phyloP scores from a whole-genome alignment of 192 early-diverging fungal genomes.

The Podila verticillata region DNA sequence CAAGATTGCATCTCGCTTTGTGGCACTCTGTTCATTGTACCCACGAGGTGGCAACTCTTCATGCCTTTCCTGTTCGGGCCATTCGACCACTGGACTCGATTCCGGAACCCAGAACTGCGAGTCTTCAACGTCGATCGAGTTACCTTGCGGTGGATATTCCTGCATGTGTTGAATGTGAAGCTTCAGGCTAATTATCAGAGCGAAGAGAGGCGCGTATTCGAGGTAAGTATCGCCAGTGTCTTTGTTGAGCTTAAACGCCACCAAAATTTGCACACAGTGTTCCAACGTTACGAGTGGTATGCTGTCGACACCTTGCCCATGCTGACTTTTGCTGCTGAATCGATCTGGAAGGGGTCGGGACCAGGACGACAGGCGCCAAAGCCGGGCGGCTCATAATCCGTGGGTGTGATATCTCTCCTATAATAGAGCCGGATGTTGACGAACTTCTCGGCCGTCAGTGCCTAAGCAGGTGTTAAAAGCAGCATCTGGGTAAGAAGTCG shows the following conservation, averaged over 20 bases:
- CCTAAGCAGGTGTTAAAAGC: neutral
- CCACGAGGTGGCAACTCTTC: too few relatives aligned
- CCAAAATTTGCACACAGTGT: neutral
- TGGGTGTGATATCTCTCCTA: conserved; percentile 63
- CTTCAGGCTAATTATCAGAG: too few relatives aligned
- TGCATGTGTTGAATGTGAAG: too few relatives aligned
- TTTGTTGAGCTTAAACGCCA: too few relatives aligned
- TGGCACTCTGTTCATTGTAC: too few relatives aligned
- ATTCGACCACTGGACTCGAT: conserved; percentile 21
- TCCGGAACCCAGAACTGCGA: conserved; percentile 8
- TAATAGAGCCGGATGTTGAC: conserved; percentile 60
- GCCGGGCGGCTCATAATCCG: conserved; percentile 63
- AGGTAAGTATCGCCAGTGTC: too few relatives aligned
- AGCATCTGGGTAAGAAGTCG: too few relatives aligned
- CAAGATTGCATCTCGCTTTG: too few relatives aligned
- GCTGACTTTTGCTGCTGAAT: conserved; percentile 34
- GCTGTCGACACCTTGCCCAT: conserved; percentile 58
- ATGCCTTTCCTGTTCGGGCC: neutral
- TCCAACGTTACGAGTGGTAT: conserved; percentile 36
- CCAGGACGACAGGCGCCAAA: conserved; percentile 47
- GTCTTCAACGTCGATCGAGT: neutral
- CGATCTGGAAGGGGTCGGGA: conserved; percentile 48
- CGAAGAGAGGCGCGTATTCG: too few relatives aligned
- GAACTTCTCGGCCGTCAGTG: neutral
- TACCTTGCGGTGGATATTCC: too few relatives aligned